Conservation (phyloP, 768 basidiomycete species). For the Tephrocybe rancida region DNA sequence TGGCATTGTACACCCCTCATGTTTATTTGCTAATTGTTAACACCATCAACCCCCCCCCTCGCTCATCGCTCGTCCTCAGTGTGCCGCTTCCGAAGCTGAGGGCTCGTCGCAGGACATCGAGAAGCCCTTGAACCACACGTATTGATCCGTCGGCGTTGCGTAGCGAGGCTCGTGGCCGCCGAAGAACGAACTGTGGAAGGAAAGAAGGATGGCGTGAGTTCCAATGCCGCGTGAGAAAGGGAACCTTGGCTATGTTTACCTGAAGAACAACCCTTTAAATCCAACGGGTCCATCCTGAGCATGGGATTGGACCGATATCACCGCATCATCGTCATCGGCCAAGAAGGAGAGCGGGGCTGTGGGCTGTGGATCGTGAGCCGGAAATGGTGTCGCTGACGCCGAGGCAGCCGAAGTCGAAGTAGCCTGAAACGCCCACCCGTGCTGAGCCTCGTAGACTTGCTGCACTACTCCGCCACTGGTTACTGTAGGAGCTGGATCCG, state of each 20-base stretch:
- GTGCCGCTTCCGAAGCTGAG: background rate
- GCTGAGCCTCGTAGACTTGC: slow-evolving; percentile 7
- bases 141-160: slow-evolving; percentile 75
- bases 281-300: slow-evolving; percentile 32
- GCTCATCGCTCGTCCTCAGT: background rate
- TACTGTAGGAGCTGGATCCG: background rate
- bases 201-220: background rate
- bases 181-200: slow-evolving; percentile 63
- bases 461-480: background rate
- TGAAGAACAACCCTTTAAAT: slow-evolving; percentile 72
- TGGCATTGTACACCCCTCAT: background rate
- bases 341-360: background rate
- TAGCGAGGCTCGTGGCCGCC: slow-evolving; percentile 70
- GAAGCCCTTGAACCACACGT: slow-evolving; percentile 77
- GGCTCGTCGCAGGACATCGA: slow-evolving; percentile 37
- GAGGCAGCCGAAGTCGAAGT: background rate
- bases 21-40: background rate
- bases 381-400: background rate
- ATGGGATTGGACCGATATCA: slow-evolving; percentile 11
- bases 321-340: background rate
- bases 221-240: background rate
- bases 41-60: background rate
- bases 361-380: background rate
- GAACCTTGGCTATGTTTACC: slow-evolving; percentile 39
- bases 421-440: slow-evolving; percentile 9